Conservation (phyloP, 2,329 filamentous ascomycete genomes). For the Cadophora gregata region DNA sequence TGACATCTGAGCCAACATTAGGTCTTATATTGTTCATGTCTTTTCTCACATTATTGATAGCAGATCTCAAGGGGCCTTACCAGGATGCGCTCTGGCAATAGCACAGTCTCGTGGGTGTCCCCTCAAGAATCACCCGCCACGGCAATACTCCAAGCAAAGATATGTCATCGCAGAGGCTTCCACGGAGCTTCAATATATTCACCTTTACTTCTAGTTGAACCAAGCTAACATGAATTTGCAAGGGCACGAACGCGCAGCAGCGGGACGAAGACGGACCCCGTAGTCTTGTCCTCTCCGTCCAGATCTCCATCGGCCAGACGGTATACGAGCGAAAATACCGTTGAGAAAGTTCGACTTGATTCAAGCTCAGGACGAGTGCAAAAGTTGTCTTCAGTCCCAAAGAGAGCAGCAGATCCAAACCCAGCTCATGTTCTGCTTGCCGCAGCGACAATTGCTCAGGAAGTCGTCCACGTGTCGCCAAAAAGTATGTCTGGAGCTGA, state of each 20-base stretch:
- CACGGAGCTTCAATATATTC: not conserved
- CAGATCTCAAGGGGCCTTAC: not conserved
- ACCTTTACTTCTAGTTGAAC: not conserved
- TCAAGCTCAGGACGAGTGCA: not conserved
- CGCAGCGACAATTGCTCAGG: not conserved
- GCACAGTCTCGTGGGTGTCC: not conserved
- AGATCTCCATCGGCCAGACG: not conserved
- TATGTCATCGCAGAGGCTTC: not conserved
- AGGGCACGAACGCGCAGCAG: constrained; percentile 7
- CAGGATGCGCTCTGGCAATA: not conserved
- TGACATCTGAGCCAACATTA: not conserved
- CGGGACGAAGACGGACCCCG: not conserved
- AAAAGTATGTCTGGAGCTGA: not conserved
- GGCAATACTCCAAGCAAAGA: not conserved
- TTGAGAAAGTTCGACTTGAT: not conserved
- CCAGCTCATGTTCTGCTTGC: not conserved
- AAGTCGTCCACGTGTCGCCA: not conserved
- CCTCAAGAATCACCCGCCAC: not conserved
- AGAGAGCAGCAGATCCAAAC: not conserved
- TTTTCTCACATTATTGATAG: not conserved
- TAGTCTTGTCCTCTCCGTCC: not conserved
- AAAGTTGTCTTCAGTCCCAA: not conserved
- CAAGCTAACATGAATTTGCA: not conserved
- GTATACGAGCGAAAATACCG: not conserved
- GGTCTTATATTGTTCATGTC: not conserved